These are phyloP conservation scores for Exophiala aquamarina DNA, from an alignment of 2,329 filamentous ascomycete genomes.

Conservation along the genomic window DNA sequence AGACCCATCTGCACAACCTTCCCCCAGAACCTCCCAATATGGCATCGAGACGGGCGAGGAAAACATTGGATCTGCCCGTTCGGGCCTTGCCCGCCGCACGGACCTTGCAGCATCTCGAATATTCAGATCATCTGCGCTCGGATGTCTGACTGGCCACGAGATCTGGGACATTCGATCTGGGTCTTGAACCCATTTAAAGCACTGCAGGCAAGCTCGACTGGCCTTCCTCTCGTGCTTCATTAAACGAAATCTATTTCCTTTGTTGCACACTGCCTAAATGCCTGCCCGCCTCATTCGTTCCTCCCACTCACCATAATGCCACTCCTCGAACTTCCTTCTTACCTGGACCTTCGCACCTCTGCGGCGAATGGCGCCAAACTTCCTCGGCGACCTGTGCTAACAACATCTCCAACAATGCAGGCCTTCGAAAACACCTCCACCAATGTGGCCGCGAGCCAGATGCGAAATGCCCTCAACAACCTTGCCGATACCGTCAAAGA, in stretches of 20 bases:
- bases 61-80: constrained; percentile 5
- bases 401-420: constrained; percentile 49
- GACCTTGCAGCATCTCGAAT: background rate
- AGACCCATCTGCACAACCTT: background rate
- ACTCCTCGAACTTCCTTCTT: constrained; percentile 11
- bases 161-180: no score
- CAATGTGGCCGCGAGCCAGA: constrained; percentile 95
- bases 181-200: no score
- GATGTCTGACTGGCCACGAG: no score
- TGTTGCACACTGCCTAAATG: background rate
- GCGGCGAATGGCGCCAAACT: background rate
- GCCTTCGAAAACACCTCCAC: constrained; percentile 99
- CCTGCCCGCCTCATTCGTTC: constrained; percentile 1
- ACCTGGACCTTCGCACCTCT: constrained; percentile 8
- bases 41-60: background rate
- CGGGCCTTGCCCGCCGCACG: constrained; percentile 10
- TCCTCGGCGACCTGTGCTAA: constrained; percentile 11
- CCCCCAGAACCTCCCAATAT: background rate
- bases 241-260: no score
- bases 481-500: constrained; percentile 88
- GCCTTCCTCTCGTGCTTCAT: no score
- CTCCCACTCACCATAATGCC: constrained; percentile 9
- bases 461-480: constrained; percentile 95
- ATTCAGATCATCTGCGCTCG: no score
- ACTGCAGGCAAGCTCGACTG: no score